A percentile compares a stretch with the other conserved stretches of the same genome.
Evolutionary conservation across 2,329 filamentous ascomycete species (phyloP).

Genomic region (Cladosporium sp.): DNA sequence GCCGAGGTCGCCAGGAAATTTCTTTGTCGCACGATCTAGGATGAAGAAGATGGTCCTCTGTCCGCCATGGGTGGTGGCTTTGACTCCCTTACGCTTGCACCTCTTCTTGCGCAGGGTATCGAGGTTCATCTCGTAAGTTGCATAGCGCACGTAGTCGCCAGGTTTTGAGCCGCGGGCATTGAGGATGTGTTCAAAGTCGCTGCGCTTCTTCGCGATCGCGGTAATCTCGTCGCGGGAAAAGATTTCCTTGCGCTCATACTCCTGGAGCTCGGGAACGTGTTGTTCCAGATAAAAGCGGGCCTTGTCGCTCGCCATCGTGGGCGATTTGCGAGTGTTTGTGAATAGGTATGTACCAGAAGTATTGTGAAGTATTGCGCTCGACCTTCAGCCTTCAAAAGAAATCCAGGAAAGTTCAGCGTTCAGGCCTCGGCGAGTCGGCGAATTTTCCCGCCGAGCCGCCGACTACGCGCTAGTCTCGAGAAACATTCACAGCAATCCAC

Average conservation of each 20-base stretch:
- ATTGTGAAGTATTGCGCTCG: too few species aligned
- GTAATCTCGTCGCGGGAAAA: slow-evolving; percentile 89
- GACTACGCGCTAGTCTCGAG: too few species aligned
- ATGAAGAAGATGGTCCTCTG: slow-evolving; percentile 84
- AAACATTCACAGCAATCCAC: too few species aligned
- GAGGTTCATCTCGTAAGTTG: slow-evolving; percentile 62
- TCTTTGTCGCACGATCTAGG: slow-evolving; percentile 78
- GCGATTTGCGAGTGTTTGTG: not conserved
- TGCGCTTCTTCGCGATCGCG: slow-evolving; percentile 83
- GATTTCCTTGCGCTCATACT: slow-evolving; percentile 87
- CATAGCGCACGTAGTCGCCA: slow-evolving; percentile 79
- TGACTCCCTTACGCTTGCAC: slow-evolving; percentile 74
- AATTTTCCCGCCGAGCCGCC: too few species aligned
- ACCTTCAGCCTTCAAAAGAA: too few species aligned
- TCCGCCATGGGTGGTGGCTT: slow-evolving; percentile 62
- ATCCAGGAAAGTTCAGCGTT: slow-evolving; percentile 4
- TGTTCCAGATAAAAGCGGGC: slow-evolving; percentile 93
- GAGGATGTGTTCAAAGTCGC: slow-evolving; percentile 87
- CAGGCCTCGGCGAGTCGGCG: too few species aligned
- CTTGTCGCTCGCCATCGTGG: slow-evolving; percentile 68
- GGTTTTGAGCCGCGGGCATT: slow-evolving; percentile 75
- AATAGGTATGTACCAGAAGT: not conserved
- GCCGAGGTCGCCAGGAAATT: slow-evolving; percentile 74
- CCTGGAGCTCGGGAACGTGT: slow-evolving; percentile 84
- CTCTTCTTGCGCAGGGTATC: slow-evolving; percentile 79